Conservation (phyloP, 768 basidiomycete species). For the Glaciozyma martinii region DNA sequence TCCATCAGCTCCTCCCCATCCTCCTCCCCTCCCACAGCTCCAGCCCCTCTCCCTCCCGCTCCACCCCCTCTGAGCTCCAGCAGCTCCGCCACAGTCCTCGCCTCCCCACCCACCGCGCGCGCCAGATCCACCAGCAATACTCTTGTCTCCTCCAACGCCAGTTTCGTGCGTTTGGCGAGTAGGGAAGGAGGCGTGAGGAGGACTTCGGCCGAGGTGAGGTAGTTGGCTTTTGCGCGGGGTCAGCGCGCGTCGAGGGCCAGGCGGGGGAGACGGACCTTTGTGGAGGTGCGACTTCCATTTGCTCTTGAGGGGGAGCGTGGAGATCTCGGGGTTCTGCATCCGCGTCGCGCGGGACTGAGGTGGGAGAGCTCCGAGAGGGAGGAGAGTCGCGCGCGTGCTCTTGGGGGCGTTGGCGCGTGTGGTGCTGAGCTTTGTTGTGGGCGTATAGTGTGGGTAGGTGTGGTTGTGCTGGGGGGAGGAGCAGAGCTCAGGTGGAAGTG, state of each 20-base stretch:
- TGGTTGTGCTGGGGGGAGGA: too few species aligned
- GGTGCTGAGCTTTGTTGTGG: too few species aligned
- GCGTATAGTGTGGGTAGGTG: too few species aligned
- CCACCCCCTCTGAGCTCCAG: neutral
- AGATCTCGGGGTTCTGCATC: constrained; percentile 4
- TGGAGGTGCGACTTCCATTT: neutral
- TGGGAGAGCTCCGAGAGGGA: too few species aligned
- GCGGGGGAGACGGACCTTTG: neutral
- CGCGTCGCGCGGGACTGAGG: neutral
- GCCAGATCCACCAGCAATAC: constrained; percentile 9
- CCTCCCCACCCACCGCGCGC: neutral
- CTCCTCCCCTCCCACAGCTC: neutral
- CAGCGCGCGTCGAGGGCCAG: neutral
- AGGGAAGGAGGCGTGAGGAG: constrained; percentile 10
- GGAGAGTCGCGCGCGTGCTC: too few species aligned
- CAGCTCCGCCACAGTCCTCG: neutral
- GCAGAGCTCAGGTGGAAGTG: too few species aligned
- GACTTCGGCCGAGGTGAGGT: constrained; percentile 15
- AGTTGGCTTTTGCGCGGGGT: constrained; percentile 4
- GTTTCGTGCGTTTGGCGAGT: constrained; percentile 3
- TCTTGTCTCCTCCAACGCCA: constrained; percentile 2
- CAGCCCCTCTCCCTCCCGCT: too few species aligned
- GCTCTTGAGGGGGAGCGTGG: neutral
- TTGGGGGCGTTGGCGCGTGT: too few species aligned
- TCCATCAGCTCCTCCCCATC: neutral